Evolutionary conservation across 306 rosid genomes (phyloP).

Genomic region (Vigna trinervia): DNA sequence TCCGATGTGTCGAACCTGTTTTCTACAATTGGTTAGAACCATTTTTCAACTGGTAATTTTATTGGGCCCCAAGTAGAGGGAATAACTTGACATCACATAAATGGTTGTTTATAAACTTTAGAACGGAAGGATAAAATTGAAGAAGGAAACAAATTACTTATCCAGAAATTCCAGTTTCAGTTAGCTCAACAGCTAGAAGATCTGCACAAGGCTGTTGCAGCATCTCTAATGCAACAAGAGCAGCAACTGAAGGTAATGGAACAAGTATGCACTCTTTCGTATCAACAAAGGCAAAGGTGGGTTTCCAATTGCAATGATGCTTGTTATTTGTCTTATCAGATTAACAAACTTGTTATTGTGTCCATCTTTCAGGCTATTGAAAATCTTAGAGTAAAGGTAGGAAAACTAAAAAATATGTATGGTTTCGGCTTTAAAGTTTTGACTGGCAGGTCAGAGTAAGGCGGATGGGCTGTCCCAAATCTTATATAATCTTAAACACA

Average conservation of each 20-base stretch:
- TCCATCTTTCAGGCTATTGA: slow-evolving; percentile 74
- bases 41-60: slow-evolving; percentile 31
- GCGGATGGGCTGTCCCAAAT: no score
- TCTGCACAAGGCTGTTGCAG: slow-evolving; percentile 89
- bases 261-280: slow-evolving; percentile 87
- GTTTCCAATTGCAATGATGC: slow-evolving; percentile 35
- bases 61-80: background rate
- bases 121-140: slow-evolving; percentile 95
- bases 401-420: slow-evolving; percentile 70
- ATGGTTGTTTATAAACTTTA: slow-evolving; percentile 43
- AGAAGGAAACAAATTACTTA: slow-evolving; percentile 77
- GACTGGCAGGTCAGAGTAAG: background rate
- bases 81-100: slow-evolving; percentile 19
- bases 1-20: slow-evolving; percentile 90
- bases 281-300: slow-evolving; percentile 79
- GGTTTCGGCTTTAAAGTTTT: slow-evolving; percentile 83
- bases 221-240: slow-evolving; percentile 86
- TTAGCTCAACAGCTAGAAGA: slow-evolving; percentile 89
- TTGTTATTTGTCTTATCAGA: slow-evolving; percentile 1
- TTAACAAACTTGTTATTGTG: slow-evolving; percentile 37
- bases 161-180: slow-evolving; percentile 78
- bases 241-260: slow-evolving; percentile 92
- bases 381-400: slow-evolving; percentile 77
- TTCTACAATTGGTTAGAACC: slow-evolving; percentile 82
- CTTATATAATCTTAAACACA: no score